Base-by-base conservation (phyloP, 345 rosid genomes). In the Eucalyptus erythrocorys region DNA sequence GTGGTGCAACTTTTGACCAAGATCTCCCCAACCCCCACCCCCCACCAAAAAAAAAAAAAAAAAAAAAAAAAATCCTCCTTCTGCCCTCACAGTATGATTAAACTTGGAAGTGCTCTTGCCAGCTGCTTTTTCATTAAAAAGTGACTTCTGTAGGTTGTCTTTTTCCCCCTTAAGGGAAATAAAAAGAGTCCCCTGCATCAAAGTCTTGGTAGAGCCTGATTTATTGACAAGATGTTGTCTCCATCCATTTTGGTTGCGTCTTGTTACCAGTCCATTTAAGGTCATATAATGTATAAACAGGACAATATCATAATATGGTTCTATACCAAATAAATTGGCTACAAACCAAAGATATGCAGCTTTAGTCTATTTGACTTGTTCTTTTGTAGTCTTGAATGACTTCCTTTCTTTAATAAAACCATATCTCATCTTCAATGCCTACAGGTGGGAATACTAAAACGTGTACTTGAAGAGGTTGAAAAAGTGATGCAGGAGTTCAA, bases 401-500 rank as follows among this genome's bases (percentile, higher is more conserved):
- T 48, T 86, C 64, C 55, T 51, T 86, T 86, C 47, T 22, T 32
- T 86, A 55, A 86, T 55, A 27, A 37, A 49, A 49, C 47, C 61
- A 32, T 49, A 55, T 86, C 48, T 51, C 45, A 34, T 86, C 45
- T 14, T 85, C 15, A 50, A 86, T 51, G 49, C 87, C 85, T 93
- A 92, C 96, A 98, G 99, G 99, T 97, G 85, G 97, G 94, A 92
- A 94, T 98, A 92, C 94, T 98, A 87, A 97, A 98, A 93, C 97
- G 98, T 84, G 99, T 98, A 61, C 98, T 96, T 87, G 99, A 97
- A 94, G 99, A 98, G 95, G 99, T 97, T 93, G 99, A 98, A 90
- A 98, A 94, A 91, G 96, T 98, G 89, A 94, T 98, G 98, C 97
- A 94, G 84, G 99, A 98, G 94, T 97, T 98, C 93, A 98, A 96